Percentiles rank a stretch among this genome's conserved stretches.
phyloP scores from a whole-genome alignment of 78 protist genomes.

The Dictyostelium firmibasis region DNA sequence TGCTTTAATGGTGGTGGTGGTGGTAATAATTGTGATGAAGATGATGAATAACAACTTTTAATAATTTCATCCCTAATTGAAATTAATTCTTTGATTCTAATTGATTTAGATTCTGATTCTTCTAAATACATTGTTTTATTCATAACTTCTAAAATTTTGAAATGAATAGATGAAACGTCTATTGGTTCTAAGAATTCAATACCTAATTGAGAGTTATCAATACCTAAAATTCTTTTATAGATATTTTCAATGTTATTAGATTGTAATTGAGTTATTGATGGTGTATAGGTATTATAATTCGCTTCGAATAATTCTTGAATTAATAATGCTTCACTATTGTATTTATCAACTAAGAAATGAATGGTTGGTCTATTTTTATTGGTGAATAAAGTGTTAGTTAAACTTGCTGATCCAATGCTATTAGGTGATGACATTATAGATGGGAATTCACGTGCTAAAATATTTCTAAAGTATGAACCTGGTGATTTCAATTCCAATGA shows the following conservation, averaged over 20 bases:
- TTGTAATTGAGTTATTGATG: slow-evolving; percentile 41
- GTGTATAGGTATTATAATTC: neutral
- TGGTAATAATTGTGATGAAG: neutral
- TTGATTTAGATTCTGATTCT: neutral
- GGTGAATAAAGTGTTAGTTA: neutral
- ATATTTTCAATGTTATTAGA: slow-evolving; percentile 53
- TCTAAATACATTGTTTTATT: slow-evolving; percentile 65
- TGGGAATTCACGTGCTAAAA: slow-evolving; percentile 28
- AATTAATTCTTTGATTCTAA: slow-evolving; percentile 46
- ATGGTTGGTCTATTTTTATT: slow-evolving; percentile 28
- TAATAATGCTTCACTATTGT: slow-evolving; percentile 34
- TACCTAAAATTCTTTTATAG: slow-evolving; percentile 42
- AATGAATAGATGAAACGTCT: slow-evolving; percentile 24
- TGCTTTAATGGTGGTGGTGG: neutral
- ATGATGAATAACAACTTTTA: neutral
- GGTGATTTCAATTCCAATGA: slow-evolving; percentile 60
- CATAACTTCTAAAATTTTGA: slow-evolving; percentile 25
- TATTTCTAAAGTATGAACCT: slow-evolving; percentile 29
- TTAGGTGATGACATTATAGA: neutral
- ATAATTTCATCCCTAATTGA: slow-evolving; percentile 58
- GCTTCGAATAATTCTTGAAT: slow-evolving; percentile 68
- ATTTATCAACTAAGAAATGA: slow-evolving; percentile 60
- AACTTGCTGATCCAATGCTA: neutral
- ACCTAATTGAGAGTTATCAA: slow-evolving; percentile 47
- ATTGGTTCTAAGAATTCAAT: slow-evolving; percentile 41